Evolutionary conservation across 306 rosid genomes (phyloP), one percentile per base, ranked within the genome.

Genomic region (Trifolium subterraneum): DNA sequence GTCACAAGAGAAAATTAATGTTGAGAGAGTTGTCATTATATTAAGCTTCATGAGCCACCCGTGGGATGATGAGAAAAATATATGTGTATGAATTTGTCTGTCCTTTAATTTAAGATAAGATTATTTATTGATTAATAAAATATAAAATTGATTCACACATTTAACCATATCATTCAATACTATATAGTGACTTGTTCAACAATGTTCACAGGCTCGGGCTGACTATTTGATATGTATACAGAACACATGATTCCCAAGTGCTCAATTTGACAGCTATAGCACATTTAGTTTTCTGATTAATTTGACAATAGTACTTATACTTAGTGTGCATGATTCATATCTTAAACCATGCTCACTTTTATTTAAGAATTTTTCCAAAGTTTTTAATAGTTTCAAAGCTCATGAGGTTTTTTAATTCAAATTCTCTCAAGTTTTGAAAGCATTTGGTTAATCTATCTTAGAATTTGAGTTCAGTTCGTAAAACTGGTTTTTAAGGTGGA

Each of bases 1-100:
- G 6, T 62, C 77, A 69, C 68, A 35, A 52, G 50, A 71, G 18
- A 71, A 71, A 61, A 36, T 16, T 11, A 36, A 45, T 31, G 44
- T 58, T 78, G 23, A 44, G 4, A 71, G 25, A 2, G 39, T 29
- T 72, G 1, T 68, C 38, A 25, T 20, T 23, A 22, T 47, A 22
- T 22, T 39, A 64, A 51, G 64, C 35, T 79, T 79, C 78, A 75
- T 48, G 86, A 70, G 56, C 75, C 52, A 52, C 81, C 78, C 72
- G 78, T 75, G 83, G 59, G 27, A 68, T 36, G 31, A 20, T 19
- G 14, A 64, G 22, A 44, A 71, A 47, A 15, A n/a, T n/a, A 47
- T 45, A 44, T 75, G 60, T 64, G 23, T 55, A 11, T 42, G 13
- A 35, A 58, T 16, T 7, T 10, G 7, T 2, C 31, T 52, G 13